These are phyloP conservation scores for Gamsiella multidivaricata DNA, from an alignment of 192 early-diverging fungal species.

Conservation along the genomic window DNA sequence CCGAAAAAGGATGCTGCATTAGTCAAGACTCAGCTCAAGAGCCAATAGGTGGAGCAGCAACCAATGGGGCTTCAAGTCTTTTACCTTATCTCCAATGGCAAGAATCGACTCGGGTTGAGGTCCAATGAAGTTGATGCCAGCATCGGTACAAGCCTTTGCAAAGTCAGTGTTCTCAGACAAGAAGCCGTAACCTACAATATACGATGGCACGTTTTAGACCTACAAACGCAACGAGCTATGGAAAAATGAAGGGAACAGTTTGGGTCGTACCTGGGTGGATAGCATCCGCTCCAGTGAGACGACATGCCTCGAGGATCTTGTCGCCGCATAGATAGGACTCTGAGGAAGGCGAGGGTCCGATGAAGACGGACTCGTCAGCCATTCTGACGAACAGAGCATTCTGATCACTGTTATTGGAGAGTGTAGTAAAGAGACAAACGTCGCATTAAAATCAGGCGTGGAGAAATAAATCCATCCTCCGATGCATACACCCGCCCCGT, in stretches of 20 bases:
- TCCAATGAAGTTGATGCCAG: conserved; percentile 68
- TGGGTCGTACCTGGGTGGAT: conserved; percentile 60
- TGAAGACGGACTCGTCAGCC: conserved; percentile 67
- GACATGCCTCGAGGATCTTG: conserved; percentile 64
- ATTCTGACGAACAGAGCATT: conserved; percentile 62
- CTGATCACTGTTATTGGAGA: conserved; percentile 53
- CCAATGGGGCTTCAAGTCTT: background rate
- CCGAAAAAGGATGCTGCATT: background rate
- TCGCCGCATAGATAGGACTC: conserved; percentile 66
- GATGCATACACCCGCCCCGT: too few species aligned
- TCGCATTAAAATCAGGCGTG: conserved; percentile 1
- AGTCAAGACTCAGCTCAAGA: background rate
- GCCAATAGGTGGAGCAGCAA: background rate
- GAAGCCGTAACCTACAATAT: conserved; percentile 71
- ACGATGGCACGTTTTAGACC: too few species aligned
- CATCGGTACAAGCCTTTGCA: conserved; percentile 58
- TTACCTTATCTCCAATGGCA: conserved; percentile 70
- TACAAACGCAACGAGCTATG: background rate
- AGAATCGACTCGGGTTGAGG: conserved; percentile 66
- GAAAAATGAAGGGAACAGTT: background rate
- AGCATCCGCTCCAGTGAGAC: conserved; percentile 62
- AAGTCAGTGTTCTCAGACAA: conserved; percentile 72
- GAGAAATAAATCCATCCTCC: too few species aligned
- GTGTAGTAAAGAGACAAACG: background rate
- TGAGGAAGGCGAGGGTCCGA: conserved; percentile 63